These are phyloP conservation scores for Theobroma cacao DNA, from an alignment of 345 rosid species.

Conservation along the genomic window DNA sequence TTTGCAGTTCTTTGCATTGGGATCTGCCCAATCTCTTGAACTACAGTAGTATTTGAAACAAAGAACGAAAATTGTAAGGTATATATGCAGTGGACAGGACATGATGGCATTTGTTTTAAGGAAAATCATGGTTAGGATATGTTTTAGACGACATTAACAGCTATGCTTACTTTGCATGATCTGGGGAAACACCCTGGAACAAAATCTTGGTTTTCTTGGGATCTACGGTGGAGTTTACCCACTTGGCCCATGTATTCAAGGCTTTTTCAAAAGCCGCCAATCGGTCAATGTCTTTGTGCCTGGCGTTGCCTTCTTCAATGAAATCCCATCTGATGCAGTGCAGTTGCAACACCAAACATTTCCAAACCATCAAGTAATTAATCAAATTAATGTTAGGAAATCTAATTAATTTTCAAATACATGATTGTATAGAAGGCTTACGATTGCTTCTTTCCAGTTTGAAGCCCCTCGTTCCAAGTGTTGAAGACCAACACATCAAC, in stretches of 20 bases:
- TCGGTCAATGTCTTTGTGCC: conserved; percentile 29
- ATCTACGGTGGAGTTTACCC: conserved; percentile 26
- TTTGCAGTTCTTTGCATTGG: conserved; percentile 24
- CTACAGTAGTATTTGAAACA: conserved; percentile 11
- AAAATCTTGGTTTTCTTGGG: conserved; percentile 27
- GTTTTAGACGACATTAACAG: background rate
- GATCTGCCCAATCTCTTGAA: conserved; percentile 29
- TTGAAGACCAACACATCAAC: conserved; percentile 61
- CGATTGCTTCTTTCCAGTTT: conserved; percentile 68
- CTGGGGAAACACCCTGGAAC: conserved; percentile 39
- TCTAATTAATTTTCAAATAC: background rate
- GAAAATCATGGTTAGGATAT: too few relatives aligned
- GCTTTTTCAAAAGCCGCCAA: conserved; percentile 38
- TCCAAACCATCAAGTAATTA: too few relatives aligned
- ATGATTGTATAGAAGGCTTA: too few relatives aligned
- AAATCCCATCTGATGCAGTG: conserved; percentile 31
- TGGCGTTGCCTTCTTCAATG: conserved; percentile 14
- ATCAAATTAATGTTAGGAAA: background rate
- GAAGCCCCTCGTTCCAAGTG: conserved; percentile 94
- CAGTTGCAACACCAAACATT: too few relatives aligned
- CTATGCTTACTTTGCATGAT: conserved; percentile 37
- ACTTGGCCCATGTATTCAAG: conserved; percentile 38
- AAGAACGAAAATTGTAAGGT: background rate
- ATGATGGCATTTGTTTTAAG: background rate
- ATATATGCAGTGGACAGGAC: too few relatives aligned